phyloP scores from a whole-genome alignment of 2,329 filamentous ascomycete species.

The Stemphylium beticola region DNA sequence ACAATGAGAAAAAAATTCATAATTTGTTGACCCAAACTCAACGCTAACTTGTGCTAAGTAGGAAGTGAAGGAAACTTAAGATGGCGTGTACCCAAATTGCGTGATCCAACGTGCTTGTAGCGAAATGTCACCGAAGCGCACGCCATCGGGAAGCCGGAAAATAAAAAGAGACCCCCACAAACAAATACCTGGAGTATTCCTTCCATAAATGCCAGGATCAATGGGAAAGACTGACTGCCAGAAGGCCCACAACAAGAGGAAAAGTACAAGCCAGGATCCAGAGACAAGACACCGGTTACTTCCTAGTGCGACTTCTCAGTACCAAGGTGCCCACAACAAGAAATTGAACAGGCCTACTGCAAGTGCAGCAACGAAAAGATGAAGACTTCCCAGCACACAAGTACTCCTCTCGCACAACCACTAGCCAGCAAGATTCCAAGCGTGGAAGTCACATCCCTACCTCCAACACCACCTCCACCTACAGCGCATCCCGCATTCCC shows the following conservation, averaged over 20 bases:
- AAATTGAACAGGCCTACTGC: not conserved
- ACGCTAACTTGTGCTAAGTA: no score
- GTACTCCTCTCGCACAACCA: not conserved
- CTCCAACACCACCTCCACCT: not conserved
- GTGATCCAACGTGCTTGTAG: slow-evolving; percentile 43
- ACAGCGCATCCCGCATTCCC: not conserved
- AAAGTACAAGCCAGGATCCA: no score
- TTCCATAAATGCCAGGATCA: no score
- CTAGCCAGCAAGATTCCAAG: not conserved
- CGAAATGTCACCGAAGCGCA: slow-evolving; percentile 29
- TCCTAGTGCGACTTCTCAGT: not conserved
- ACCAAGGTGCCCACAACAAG: not conserved
- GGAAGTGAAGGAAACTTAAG: slow-evolving; percentile 16
- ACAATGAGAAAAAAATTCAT: no score
- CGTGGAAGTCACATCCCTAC: not conserved
- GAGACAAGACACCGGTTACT: no score
- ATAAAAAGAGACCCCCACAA: no score
- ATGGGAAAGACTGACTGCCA: no score
- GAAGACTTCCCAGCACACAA: not conserved
- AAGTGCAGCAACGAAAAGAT: not conserved
- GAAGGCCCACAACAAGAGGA: no score
- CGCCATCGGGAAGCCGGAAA: not conserved
- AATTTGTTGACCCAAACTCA: no score
- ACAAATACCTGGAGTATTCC: no score
- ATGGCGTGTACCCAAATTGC: slow-evolving; percentile 34